A percentile compares a stretch with the other conserved stretches of the same genome.
phyloP scores from a whole-genome alignment of 371 early-diverging fungal species.

The Apophysomyces sp. region DNA sequence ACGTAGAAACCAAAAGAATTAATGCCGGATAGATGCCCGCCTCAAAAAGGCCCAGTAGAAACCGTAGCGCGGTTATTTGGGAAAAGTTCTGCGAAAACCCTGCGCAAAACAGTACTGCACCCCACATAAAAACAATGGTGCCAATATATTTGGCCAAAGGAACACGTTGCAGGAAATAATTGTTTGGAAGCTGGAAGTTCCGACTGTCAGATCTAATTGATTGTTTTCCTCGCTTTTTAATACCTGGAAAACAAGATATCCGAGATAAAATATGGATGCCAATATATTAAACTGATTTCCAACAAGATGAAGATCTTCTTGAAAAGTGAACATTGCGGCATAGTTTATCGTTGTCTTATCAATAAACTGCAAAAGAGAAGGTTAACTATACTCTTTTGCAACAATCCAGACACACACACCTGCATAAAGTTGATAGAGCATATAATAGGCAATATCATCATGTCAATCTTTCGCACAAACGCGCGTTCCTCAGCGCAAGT shows the following conservation, averaged over 20 bases:
- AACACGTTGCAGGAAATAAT: slow-evolving; percentile 30
- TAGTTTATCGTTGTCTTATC: slow-evolving; percentile 29
- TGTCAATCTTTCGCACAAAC: too few relatives aligned
- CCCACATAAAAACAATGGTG: slow-evolving; percentile 21
- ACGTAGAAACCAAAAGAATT: slow-evolving; percentile 17
- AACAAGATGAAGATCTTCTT: slow-evolving; percentile 14
- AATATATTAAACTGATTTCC: slow-evolving; percentile 22
- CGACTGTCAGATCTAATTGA: not conserved
- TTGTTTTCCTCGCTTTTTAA: not conserved
- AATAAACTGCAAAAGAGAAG: slow-evolving; percentile 16
- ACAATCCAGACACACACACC: too few relatives aligned
- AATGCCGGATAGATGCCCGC: slow-evolving; percentile 22
- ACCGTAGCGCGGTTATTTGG: slow-evolving; percentile 29
- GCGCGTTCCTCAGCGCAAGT: too few relatives aligned
- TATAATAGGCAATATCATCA: too few relatives aligned
- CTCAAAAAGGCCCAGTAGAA: slow-evolving; percentile 30
- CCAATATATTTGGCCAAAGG: slow-evolving; percentile 23
- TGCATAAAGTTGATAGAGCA: too few relatives aligned
- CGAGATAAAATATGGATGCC: slow-evolving; percentile 33
- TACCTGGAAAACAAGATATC: slow-evolving; percentile 34
- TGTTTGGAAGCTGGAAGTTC: slow-evolving; percentile 23
- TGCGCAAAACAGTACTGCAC: slow-evolving; percentile 19
- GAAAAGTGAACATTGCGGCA: slow-evolving; percentile 17
- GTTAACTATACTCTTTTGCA: too few relatives aligned
- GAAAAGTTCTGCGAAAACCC: slow-evolving; percentile 18